Evolutionary conservation across 2,329 filamentous ascomycete species (phyloP), one percentile per base, ranked within the genome.

Genomic region (Aspergillus vadensis): DNA sequence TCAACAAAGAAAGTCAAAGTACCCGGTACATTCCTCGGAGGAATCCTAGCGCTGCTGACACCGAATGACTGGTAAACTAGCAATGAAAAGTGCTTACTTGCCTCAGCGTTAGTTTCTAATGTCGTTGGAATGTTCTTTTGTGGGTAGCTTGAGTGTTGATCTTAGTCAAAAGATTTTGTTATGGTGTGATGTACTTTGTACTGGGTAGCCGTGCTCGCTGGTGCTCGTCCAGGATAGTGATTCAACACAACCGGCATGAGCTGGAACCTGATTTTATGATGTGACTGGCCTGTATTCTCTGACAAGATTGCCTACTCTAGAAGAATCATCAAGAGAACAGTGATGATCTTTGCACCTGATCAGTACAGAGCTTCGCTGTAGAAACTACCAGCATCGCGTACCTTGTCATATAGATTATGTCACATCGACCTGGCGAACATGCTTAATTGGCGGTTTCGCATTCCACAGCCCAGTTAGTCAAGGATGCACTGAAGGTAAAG

Each of bases 21-120:
- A 30, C 27, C 1, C 10, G 9, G 27, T 30, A 23, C 67, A 69
- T 69, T 69, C 67, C 62, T 61, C 58, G 66, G 62, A 30, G 53
- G 47, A 63, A 62, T 62, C 48, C 58, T 53, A 12, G 36, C 47
- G 43, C 55, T 55, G 27, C 25, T 38, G 43, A 25, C 12, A 44
- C 32, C 39, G 15, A 19, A 36, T 43, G 19, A 39, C 58, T 39
- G 21, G 50, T 3, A 25, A 15, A 38, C 23, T 23, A 48, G 44
- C 41, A 21, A 51, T n/a, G 27, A 19, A 36, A n/a, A 43, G 25
- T 25, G 21, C 39, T 55, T 39, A 36, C 49, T 10, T 36, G 27
- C 48, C 59, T 10, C 30, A 48, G 15, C 17, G 14, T 43, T 55
- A 12, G 7, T 38, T n/a, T 55, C 43, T 60, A 50, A 38, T 55